These are phyloP conservation scores for Plasmodium chabaudi DNA, from an alignment of 169 alveolate genomes.

Conservation along the genomic window DNA sequence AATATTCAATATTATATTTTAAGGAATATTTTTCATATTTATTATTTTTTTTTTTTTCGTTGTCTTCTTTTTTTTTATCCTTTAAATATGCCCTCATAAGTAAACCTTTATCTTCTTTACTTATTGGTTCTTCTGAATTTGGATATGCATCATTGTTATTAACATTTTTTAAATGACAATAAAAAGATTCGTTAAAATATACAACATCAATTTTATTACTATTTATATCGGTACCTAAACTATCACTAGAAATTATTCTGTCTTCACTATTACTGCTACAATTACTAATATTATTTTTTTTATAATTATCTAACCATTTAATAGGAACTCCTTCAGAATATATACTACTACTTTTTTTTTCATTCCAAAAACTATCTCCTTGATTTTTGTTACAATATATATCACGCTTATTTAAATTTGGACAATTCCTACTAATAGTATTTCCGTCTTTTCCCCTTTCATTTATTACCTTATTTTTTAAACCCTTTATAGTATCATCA, in stretches of 20 bases:
- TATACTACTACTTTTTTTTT: not conserved
- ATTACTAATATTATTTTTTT: not conserved
- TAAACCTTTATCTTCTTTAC: conserved; percentile 12
- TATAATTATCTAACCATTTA: too few relatives aligned
- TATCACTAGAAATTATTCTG: not conserved
- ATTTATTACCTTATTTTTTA: not conserved
- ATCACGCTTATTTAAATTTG: too few relatives aligned
- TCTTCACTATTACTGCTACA: not conserved
- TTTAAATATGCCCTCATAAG: conserved; percentile 33
- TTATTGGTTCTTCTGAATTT: conserved; percentile 63
- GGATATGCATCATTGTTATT: conserved; percentile 39
- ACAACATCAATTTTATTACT: conserved; percentile 1
- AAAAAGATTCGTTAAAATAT: conserved; percentile 33
- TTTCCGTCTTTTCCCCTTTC: not conserved
- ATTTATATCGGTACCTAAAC: not conserved
- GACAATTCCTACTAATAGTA: not conserved
- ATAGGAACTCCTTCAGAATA: not conserved
- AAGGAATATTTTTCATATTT: not conserved
- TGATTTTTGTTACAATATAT: not conserved
- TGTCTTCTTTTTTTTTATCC: not conserved
- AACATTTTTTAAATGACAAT: conserved; percentile 26
- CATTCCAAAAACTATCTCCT: not conserved
- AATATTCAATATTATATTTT: conserved; percentile 45
- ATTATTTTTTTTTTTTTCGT: not conserved
- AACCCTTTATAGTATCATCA: too few relatives aligned